Evolutionary conservation across 208 protist genomes (phyloP), one percentile per base, ranked within the genome.

Genomic region (Trypanosoma boissoni): DNA sequence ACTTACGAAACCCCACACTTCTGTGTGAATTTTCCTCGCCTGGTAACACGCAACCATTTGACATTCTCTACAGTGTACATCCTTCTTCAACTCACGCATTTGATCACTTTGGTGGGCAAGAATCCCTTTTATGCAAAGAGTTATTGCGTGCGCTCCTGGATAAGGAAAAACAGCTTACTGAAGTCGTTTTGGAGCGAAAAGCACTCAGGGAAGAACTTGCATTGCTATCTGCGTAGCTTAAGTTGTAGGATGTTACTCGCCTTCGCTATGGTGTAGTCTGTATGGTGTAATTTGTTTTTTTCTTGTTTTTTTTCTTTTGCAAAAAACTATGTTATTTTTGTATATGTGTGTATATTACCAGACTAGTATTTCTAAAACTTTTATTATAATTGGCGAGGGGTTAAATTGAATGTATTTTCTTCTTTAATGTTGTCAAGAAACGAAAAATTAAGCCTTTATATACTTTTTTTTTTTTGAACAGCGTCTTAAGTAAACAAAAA

Each of bases 131-230:
- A 2, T 82, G 73, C 48, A 72, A 64, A 42, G 85, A 92, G 67
- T 58, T 92, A 21, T 53, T 92, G 41, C 65, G 79, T 37, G 79
- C 79, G 21, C 54, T 92, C 46, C 64, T 89, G 27, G 79, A 87
- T 46, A 92, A 89, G 44, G 85, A 92, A 59, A 58, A 78, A 14
- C 81, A 89, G 29, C 43, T 92, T 6, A 68, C 76, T 16, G 60
- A 77, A 44, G 32, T 91, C 1, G 58, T 46, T 5, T 74, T 67
- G 28, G 74, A 84, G 64, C 67, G 68, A 27, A 72, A 72, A 28
- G 54, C 23, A 48, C 20, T 39, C 10, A 43, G 18, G 24, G 44
- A 42, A 24, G 37, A 60, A 32, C 16, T 23, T 26, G 10, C 9
- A 26, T 58, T 50, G 24, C 2, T 65, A 31, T 28, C 49, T 1